Base-by-base conservation (phyloP, 768 basidiomycete species). In the Amanita pseudoporphyria region DNA sequence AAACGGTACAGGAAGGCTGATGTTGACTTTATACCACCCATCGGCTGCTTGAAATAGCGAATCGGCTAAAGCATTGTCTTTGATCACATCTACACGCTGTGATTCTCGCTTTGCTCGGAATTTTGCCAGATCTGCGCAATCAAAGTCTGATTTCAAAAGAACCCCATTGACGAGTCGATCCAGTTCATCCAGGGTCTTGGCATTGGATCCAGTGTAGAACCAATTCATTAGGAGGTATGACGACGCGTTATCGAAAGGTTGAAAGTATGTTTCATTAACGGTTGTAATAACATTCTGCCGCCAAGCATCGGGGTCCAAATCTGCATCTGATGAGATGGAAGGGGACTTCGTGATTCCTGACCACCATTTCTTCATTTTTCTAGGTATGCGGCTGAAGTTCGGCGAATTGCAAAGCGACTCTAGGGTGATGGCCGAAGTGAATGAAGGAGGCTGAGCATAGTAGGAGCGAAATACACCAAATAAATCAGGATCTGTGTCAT, bases 1-100 rank as follows among this genome's bases (percentile, higher is more conserved):
- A 2, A 64, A 68, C 0, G 68, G 69, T 3, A 70, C 57, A 0
- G 49, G 38, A 30, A 69, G 65, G 1, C 52, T 6, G 0, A 67
- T 39, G 0, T 36, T 18, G 13, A 57, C 38, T 1, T 52, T 49
- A 12, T 39, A 47, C 43, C 43, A 45, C 31, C 43, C 43, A 22
- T 37, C 24, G 35, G 19, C 37, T 3, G 37, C 35, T 35, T 56
- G 50, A 49, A 58, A 61, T 2, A 53, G 47, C 1, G 55, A 49
- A 6, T 53, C 9, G 5, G 53, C 43, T 1, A 53, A 53, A 14
- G 51, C 48, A 13, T 54, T 49, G 30, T 47, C 50, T n/a, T 55
- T 55, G 14, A 49, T 53, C 9, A 21, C 42, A 42, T 62, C 56
- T 30, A 45, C 35, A 24, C 36, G 46, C 13, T 28, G 46, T 24